These are phyloP conservation scores for Effrenium voratum DNA, from an alignment of 73 alveolate species.

Conservation along the genomic window DNA sequence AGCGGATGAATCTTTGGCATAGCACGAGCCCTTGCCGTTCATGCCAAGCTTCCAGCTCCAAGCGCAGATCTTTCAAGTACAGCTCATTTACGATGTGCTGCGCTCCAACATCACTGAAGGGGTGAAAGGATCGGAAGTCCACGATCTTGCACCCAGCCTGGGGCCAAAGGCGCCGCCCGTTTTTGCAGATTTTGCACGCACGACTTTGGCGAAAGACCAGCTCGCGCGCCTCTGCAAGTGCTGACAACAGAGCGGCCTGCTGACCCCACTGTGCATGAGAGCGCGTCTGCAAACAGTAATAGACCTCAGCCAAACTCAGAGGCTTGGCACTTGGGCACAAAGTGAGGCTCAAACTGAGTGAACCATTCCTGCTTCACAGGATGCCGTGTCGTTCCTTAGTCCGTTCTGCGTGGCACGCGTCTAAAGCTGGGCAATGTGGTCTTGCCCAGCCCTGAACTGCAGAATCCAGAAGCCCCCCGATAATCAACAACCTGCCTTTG, in stretches of 20 bases:
- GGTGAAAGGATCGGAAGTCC: constrained; percentile 87
- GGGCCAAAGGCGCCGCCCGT: background rate
- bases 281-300: constrained; percentile 77
- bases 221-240: constrained; percentile 22
- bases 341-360: constrained; percentile 23
- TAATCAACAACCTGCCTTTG: too few relatives aligned
- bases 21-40: too few relatives aligned
- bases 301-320: constrained; percentile 1
- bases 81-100: constrained; percentile 85
- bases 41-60: constrained; percentile 44
- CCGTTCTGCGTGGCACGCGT: background rate
- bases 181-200: background rate
- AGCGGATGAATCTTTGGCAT: too few relatives aligned
- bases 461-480: too few relatives aligned
- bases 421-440: background rate
- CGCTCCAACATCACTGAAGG: constrained; percentile 73
- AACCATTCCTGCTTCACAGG: constrained; percentile 34
- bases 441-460: too few relatives aligned
- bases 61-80: constrained; percentile 31
- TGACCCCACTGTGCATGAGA: constrained; percentile 91
- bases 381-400: constrained; percentile 59
- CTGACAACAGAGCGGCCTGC: constrained; percentile 67
- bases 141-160: constrained; percentile 81
- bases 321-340: background rate
- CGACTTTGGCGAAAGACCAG: background rate